Evolutionary conservation across 768 basidiomycete species (phyloP).

Genomic region (Rhodotorula graminis): DNA sequence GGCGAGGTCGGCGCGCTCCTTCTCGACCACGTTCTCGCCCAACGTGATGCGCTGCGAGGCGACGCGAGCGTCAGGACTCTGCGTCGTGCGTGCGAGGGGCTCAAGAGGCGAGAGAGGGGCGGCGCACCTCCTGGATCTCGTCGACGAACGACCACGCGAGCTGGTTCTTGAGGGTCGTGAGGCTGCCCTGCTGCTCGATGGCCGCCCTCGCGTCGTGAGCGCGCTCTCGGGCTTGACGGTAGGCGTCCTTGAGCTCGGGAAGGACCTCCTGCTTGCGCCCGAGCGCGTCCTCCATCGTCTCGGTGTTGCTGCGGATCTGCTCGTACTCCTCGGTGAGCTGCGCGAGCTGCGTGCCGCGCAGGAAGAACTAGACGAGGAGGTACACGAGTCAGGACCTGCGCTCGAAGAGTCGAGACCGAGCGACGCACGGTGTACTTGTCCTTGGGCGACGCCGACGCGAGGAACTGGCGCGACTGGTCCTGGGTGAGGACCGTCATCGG

Average conservation of each 20-base stretch:
- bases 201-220: slow-evolving; percentile 72
- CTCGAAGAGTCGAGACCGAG: too few species aligned
- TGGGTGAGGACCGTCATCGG: slow-evolving; percentile 86
- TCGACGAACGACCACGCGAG: slow-evolving; percentile 41
- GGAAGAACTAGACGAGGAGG: slow-evolving; percentile 73
- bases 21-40: slow-evolving; percentile 51
- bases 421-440: slow-evolving; percentile 78
- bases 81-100: background rate
- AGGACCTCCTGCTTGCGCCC: slow-evolving; percentile 68
- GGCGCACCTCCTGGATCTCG: slow-evolving; percentile 50
- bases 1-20: slow-evolving; percentile 48
- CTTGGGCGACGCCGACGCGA: slow-evolving; percentile 69
- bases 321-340: slow-evolving; percentile 85
- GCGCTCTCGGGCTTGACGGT: slow-evolving; percentile 58
- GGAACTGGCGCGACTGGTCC: slow-evolving; percentile 73
- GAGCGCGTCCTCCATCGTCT: slow-evolving; percentile 62
- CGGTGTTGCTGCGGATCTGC: slow-evolving; percentile 66
- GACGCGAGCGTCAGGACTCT: background rate
- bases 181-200: slow-evolving; percentile 54
- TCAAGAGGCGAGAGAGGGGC: background rate
- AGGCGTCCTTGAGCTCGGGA: slow-evolving; percentile 64
- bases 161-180: slow-evolving; percentile 43
- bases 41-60: slow-evolving; percentile 44
- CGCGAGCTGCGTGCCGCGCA: slow-evolving; percentile 82
- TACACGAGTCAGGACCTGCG: slow-evolving; percentile 46